Evolutionary conservation across 176 grass and related monocot species (phyloP).

Genomic region (Luzula sylvatica): DNA sequence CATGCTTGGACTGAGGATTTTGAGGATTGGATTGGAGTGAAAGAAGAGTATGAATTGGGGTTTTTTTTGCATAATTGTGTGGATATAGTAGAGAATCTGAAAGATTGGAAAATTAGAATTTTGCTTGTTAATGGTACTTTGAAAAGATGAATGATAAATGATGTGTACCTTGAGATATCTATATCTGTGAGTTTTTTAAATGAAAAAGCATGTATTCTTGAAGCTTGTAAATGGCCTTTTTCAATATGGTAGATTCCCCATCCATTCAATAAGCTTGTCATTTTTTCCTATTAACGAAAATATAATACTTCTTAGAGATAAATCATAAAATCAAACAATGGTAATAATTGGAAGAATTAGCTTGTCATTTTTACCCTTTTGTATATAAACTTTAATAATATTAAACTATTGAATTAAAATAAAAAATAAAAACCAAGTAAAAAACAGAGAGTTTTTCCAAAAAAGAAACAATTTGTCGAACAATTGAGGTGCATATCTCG

Average conservation of each 20-base stretch:
- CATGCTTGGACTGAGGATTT: constrained; percentile 31
- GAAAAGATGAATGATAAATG: neutral
- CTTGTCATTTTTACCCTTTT: too few relatives aligned
- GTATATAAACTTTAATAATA: too few relatives aligned
- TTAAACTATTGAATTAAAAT: too few relatives aligned
- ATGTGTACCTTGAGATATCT: constrained; percentile 47
- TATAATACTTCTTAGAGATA: neutral
- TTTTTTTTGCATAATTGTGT: constrained; percentile 24
- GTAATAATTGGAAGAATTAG: neutral
- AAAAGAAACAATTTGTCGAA: too few relatives aligned
- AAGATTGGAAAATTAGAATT: neutral
- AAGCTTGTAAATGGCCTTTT: constrained; percentile 39
- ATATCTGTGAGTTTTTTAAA: constrained; percentile 31
- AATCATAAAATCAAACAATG: neutral
- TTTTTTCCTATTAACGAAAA: constrained; percentile 15
- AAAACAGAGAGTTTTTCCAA: neutral
- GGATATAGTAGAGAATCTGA: constrained; percentile 29
- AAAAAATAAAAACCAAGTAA: neutral
- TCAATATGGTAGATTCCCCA: constrained; percentile 30
- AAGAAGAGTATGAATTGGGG: constrained; percentile 7
- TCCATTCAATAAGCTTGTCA: constrained; percentile 42
- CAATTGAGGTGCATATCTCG: too few relatives aligned
- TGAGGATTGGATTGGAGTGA: constrained; percentile 8
- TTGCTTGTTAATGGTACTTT: constrained; percentile 10
- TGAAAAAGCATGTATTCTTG: constrained; percentile 23